Evolutionary conservation across 345 rosid genomes (phyloP), one percentile per base, ranked within the genome.

Genomic region (Isatis tinctoria): DNA sequence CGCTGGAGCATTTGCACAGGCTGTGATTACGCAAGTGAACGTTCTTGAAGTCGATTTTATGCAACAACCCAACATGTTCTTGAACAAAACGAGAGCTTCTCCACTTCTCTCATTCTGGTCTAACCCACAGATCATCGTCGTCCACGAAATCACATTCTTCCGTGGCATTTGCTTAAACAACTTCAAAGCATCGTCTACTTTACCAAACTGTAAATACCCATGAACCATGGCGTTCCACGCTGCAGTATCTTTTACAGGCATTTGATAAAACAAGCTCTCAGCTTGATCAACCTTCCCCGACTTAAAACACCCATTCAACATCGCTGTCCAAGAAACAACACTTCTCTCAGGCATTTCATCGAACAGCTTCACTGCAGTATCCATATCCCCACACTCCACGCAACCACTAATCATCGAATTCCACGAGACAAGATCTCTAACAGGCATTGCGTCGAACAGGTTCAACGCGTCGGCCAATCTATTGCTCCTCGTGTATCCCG

Each of bases 51-150:
- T 83, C 12, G 87, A 83, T 16, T 79, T 64, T 41, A 82, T 33
- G 14, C 84, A 79, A 28, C 73, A 85, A 66, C 41, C 26, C 58
- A 83, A 24, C 93, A 92, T 90, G 74, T 74, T 76, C 66, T 60
- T 58, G n/a, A 83, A 88, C 69, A 84, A 45, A 45, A 14, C 40
- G 51, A 88, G 80, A 73, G 88, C 89, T 37, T 85, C 93, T 65
- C 76, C 61, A 20, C 78, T 81, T 78, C 70, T 78, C 64, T 91
- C 87, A 64, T 74, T 83, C 70, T 71, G 85, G 44, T 85, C 86
- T 70, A 92, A 86, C 67, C 96, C 98, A 44, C 78, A 77, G 49
- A 92, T 92, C 88, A 90, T 83, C 5, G 94, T 82, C 68, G 96
- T 90, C 98, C 96, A 92, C 0, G 93, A 90, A 74, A 92, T 81